These are phyloP conservation scores for Eleusine indica DNA, from an alignment of 176 grass and related monocot genomes.

Conservation along the genomic window DNA sequence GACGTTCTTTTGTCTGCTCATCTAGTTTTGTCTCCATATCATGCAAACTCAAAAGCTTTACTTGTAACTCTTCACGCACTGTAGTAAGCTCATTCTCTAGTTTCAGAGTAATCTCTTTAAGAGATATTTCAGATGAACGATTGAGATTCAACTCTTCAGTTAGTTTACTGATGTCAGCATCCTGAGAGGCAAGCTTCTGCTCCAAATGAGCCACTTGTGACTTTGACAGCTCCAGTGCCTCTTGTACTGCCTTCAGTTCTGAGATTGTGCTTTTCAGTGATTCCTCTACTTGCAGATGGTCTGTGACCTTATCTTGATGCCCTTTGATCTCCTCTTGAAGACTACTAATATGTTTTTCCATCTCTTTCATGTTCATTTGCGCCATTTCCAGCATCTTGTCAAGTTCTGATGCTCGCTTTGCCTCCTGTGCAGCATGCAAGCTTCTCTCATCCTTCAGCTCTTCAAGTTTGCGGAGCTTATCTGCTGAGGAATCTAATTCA, in stretches of 20 bases:
- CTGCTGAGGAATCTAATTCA: slow-evolving; percentile 52
- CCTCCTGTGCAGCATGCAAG: slow-evolving; percentile 63
- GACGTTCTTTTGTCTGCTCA: slow-evolving; percentile 53
- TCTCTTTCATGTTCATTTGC: slow-evolving; percentile 65
- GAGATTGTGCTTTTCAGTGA: slow-evolving; percentile 55
- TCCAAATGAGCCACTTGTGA: slow-evolving; percentile 68
- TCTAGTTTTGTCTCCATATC: slow-evolving; percentile 60
- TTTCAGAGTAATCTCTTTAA: slow-evolving; percentile 59
- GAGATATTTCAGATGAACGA: slow-evolving; percentile 62
- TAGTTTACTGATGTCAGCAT: slow-evolving; percentile 58
- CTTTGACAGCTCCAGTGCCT: slow-evolving; percentile 69
- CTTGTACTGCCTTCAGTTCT: slow-evolving; percentile 64
- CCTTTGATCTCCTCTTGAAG: slow-evolving; percentile 70
- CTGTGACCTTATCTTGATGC: slow-evolving; percentile 52
- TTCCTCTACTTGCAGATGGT: slow-evolving; percentile 70
- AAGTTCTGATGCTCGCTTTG: slow-evolving; percentile 69
- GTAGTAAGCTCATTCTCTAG: slow-evolving; percentile 61
- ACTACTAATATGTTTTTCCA: slow-evolving; percentile 65
- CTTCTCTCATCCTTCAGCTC: slow-evolving; percentile 66
- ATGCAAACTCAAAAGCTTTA: slow-evolving; percentile 56
- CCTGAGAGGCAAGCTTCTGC: slow-evolving; percentile 69
- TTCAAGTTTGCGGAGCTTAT: slow-evolving; percentile 63
- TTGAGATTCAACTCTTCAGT: slow-evolving; percentile 67
- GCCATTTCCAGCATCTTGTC: slow-evolving; percentile 70
- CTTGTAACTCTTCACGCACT: slow-evolving; percentile 50